Evolutionary conservation across 2,329 filamentous ascomycete genomes (phyloP).

Genomic region (Xylaria sp.): DNA sequence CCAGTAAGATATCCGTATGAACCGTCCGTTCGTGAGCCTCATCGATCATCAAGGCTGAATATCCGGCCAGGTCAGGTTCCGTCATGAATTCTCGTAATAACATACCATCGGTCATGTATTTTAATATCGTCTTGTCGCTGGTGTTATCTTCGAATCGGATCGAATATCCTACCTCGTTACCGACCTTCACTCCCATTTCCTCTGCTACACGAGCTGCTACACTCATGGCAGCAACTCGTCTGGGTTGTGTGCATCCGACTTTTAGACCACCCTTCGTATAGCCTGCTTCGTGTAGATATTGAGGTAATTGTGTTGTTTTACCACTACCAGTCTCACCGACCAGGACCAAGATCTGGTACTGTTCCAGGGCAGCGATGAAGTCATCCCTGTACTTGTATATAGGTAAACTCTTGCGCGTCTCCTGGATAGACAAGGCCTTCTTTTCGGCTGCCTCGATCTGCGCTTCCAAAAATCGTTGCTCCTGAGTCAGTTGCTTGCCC

Average conservation of each 20-base stretch:
- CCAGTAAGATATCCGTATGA: conserved; percentile 83
- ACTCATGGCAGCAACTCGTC: conserved; percentile 94
- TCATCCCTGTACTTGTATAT: conserved; percentile 84
- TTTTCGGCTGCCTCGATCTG: conserved; percentile 85
- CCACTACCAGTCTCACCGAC: conserved; percentile 93
- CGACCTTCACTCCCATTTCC: conserved; percentile 84
- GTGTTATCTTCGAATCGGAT: conserved; percentile 94
- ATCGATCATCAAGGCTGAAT: conserved; percentile 90
- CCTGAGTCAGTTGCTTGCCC: conserved; percentile 64
- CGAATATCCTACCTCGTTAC: conserved; percentile 87
- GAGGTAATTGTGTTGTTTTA: conserved; percentile 92
- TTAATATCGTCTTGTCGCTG: conserved; percentile 82
- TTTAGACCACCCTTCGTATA: conserved; percentile 80
- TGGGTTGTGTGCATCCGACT: conserved; percentile 88
- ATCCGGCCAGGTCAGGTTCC: conserved; percentile 75
- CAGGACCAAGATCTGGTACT: conserved; percentile 84
- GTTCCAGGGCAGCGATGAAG: conserved; percentile 77
- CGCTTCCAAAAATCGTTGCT: conserved; percentile 71
- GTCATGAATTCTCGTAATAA: conserved; percentile 84
- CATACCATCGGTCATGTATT: conserved; percentile 98
- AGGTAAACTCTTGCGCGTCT: conserved; percentile 82
- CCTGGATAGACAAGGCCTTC: conserved; percentile 81
- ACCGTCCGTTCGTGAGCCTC: conserved; percentile 94
- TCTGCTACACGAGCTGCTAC: conserved; percentile 95
- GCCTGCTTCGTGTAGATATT: conserved; percentile 87